Evolutionary conservation across 345 rosid species (phyloP), one percentile per base, ranked within the genome.

Genomic region (Melaleuca quinquenervia): DNA sequence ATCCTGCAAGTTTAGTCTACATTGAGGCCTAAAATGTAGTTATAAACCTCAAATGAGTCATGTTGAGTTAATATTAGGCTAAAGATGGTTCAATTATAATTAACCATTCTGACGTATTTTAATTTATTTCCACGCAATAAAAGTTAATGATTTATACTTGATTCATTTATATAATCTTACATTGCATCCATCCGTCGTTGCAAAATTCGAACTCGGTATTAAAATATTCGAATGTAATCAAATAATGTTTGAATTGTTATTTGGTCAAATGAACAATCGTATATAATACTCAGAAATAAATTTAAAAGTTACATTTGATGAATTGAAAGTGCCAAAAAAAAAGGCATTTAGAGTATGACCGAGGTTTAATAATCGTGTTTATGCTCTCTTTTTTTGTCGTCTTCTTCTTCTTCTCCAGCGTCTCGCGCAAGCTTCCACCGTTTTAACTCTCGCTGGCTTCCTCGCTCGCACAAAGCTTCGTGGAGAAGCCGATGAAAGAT

Each of bases 101-200:
- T 41, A 41, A 41, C 41, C 4, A 4, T 41, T 41, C n/a, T n/a
- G n/a, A n/a, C n/a, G n/a, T n/a, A n/a, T n/a, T n/a, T n/a, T n/a
- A n/a, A n/a, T n/a, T n/a, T n/a, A n/a, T n/a, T n/a, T n/a, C n/a
- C n/a, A n/a, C n/a, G n/a, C n/a, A n/a, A 41, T 41, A 41, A 41
- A 41, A 41, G 3, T 4, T 41, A 4, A 41, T 41, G 41, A 41
- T 41, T 41, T 4, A 41, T 41, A 41, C 41, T 41, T 4, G 41
- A 41, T 41, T 41, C 41, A 0, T 2, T 26, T 1, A 15, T 2
- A 6, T 14, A 27, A 13, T 62, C 21, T 62, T 3, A 3, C 13
- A 27, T 14, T 0, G 0, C 7, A 60, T 27, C n/a, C 14, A n/a
- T 60, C 6, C 1, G 3, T 62, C 21, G 0, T 62, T 62, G 0